Percentiles rank a stretch among this genome's conserved stretches.
These are phyloP conservation scores for Russula lepida DNA, from an alignment of 768 basidiomycete species.

Conservation along the genomic window DNA sequence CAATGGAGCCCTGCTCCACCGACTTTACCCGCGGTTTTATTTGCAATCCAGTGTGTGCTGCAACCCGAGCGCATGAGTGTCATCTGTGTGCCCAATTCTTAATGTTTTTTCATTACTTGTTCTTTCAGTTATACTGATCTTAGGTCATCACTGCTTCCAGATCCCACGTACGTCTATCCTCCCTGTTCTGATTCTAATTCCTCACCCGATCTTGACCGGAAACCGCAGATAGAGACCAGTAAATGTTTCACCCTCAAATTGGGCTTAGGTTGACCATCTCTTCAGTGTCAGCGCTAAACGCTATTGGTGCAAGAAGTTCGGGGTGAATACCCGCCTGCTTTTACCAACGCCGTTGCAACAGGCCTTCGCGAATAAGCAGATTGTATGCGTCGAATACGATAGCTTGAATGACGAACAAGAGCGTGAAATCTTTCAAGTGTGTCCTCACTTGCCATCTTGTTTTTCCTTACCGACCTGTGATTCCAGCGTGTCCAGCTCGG, in stretches of 20 bases:
- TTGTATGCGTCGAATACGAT: constrained; percentile 66
- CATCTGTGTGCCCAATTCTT: neutral
- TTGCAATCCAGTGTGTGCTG: neutral
- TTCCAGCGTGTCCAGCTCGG: constrained; percentile 66
- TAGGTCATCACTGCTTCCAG: constrained; percentile 25
- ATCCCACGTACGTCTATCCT: constrained; percentile 43
- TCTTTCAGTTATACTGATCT: neutral
- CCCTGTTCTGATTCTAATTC: neutral
- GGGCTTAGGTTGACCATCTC: constrained; percentile 30
- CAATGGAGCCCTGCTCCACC: neutral
- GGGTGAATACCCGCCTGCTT: constrained; percentile 36
- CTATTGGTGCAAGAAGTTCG: constrained; percentile 20
- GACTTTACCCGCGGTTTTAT: constrained; percentile 6
- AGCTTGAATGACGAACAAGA: constrained; percentile 45
- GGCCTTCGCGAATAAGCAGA: constrained; percentile 62
- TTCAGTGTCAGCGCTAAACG: constrained; percentile 27
- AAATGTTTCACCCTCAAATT: constrained; percentile 16
- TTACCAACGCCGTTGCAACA: constrained; percentile 37
- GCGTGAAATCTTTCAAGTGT: constrained; percentile 65
- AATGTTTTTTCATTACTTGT: neutral
- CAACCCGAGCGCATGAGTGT: neutral
- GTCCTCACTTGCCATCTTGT: constrained; percentile 15
- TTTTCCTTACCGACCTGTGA: neutral
- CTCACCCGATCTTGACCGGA: neutral
- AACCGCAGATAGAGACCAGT: constrained; percentile 40